Base-by-base conservation (phyloP, 768 basidiomycete species). In the Stropharia rugosoannulata region DNA sequence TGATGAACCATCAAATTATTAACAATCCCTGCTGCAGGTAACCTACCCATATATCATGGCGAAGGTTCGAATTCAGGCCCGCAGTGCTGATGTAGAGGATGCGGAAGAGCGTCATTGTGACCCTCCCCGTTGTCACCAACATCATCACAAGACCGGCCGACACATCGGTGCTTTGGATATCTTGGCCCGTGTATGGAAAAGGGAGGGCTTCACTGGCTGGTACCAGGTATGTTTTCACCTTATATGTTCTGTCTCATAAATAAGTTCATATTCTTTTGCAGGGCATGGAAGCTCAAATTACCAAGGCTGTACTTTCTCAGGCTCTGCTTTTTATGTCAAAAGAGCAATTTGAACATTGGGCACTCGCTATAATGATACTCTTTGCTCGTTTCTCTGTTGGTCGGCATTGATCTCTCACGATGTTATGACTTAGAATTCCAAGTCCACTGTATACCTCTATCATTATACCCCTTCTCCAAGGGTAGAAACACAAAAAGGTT, bases 11-110 rank as follows among this genome's bases (percentile, higher is more conserved):
- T 22, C 18, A n/a, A 7, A 46, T 27, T 39, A 29, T 52, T 38
- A 39, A 6, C 27, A 16, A 5, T 42, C 15, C 43, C 11, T 43
- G 27, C 18, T 46, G 18, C 62, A 95, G 94, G 91, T 94, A 27
- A 96, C 93, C 2, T 96, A 95, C 66, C 94, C 93, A 0, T 95
- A 95, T 67, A 95, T 95, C 62, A 93, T 94, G 90, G 92, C 91
- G 45, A 98, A 98, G 78, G 93, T 98, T 32, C 83, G 95, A 50
- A 89, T 98, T 27, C 96, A 98, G 71, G 93, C 95, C 6, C 85
- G 90, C 27, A 80, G 81, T 45, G 78, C 84, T 15, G 84, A 85
- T 54, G 67, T 59, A 7, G 81, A 83, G n/a, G 81, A 80, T 12
- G 76, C 71, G 4, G 67, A 66, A 4, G 75, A 73, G 49, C 73